Evolutionary conservation across 495 filamentous ascomycete species (phyloP).

Genomic region (Daldinia vernicosa): DNA sequence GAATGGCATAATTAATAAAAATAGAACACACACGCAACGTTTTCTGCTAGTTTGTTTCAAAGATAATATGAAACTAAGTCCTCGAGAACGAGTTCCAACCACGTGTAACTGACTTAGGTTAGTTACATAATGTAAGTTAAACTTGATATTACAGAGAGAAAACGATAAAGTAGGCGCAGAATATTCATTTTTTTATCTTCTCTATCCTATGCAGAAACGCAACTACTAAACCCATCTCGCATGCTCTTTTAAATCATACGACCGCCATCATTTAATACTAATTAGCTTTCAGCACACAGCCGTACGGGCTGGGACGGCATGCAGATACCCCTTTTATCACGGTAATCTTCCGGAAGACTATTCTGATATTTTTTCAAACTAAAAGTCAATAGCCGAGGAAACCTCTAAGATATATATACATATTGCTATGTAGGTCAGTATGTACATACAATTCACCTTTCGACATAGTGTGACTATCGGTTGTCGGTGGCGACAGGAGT

Average conservation of each 20-base stretch:
- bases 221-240: background rate
- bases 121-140: too few species aligned
- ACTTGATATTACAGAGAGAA: too few species aligned
- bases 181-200: background rate
- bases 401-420: background rate
- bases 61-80: too few species aligned
- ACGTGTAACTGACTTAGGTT: too few species aligned
- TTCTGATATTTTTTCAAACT: background rate
- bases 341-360: background rate
- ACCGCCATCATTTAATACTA: background rate
- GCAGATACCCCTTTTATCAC: background rate
- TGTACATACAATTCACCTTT: background rate
- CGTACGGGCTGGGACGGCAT: background rate
- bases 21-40: too few species aligned
- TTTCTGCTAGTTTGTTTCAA: too few species aligned
- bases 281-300: background rate
- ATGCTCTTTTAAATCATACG: background rate
- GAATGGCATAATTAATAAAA: too few species aligned
- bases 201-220: background rate
- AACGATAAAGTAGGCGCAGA: too few species aligned
- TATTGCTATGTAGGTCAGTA: background rate
- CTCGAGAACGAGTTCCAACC: too few species aligned
- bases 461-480: slow-evolving; percentile 19
- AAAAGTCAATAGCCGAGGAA: background rate
- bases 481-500: background rate